These are phyloP conservation scores for Dothideomycetes sp. DNA, from an alignment of 2,329 filamentous ascomycete genomes.

Conservation along the genomic window DNA sequence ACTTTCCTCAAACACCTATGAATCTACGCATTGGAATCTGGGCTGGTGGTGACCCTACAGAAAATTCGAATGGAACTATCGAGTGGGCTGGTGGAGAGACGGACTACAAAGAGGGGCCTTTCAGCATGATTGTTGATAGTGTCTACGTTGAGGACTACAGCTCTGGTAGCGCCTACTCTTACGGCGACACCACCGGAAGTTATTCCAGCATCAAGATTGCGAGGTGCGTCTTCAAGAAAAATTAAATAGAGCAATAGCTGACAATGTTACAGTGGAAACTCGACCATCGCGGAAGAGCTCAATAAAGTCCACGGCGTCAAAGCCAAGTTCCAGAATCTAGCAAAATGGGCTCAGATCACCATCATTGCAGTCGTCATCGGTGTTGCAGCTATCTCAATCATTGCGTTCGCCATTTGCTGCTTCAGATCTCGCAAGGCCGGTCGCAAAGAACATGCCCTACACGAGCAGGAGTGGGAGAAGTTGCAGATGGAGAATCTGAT, in stretches of 20 bases:
- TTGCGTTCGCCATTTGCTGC: constrained; percentile 31
- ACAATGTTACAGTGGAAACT: constrained; percentile 28
- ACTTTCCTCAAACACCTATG: constrained; percentile 72
- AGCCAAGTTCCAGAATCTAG: constrained; percentile 31
- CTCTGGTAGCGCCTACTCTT: constrained; percentile 27
- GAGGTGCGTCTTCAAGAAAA: no score
- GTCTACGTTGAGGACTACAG: constrained; percentile 23
- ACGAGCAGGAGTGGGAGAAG: constrained; percentile 35
- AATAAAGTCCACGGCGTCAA: constrained; percentile 23
- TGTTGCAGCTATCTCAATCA: constrained; percentile 23
- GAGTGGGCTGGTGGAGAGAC: constrained; percentile 26
- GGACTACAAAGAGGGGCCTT: constrained; percentile 23
- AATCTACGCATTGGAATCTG: constrained; percentile 62
- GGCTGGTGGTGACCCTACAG: constrained; percentile 78
- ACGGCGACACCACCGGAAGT: constrained; percentile 26
- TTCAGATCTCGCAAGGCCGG: constrained; percentile 39
- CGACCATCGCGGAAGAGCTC: constrained; percentile 23
- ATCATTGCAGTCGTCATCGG: constrained; percentile 35
- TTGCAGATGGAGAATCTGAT: not conserved
- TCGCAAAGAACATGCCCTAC: constrained; percentile 36
- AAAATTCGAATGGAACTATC: constrained; percentile 25
- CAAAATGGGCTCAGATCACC: constrained; percentile 36
- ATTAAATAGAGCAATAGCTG: no score
- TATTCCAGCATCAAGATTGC: constrained; percentile 36
- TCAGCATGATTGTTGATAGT: constrained; percentile 23